Base-by-base conservation (phyloP, 2,329 filamentous ascomycete genomes). In the Lecanicillium sp. region DNA sequence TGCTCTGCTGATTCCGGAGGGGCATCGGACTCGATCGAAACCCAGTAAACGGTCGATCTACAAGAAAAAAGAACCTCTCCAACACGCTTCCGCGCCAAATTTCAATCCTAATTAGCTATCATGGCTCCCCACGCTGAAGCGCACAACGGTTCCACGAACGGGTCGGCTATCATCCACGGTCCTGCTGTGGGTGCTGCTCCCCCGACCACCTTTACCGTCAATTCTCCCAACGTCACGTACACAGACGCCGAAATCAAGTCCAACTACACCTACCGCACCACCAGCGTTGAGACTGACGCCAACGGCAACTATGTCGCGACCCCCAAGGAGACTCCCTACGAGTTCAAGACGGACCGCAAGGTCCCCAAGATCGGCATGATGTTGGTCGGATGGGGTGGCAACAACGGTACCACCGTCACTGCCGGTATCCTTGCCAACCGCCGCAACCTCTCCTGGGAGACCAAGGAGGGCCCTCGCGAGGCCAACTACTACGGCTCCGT, bases 401-500 rank as follows among this genome's bases (percentile, higher is more conserved):
- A 98, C 78, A 98, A 98, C 60, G 92, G 92, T 49, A 87, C 87
- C 49, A 98, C 92, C 42, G 87, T 98, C 46, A 96, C 92, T 43
- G 92, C 92, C 45, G 92, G 90, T 62, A 94, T 98, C 65, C 76
- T 98, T 59, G 92, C 90, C 65, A 98, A 98, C 68, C 85, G 86
- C 59, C 85, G 82, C 52, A 75, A 78, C 43, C 76, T 96, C 43
- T 70, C 73, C 45, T 98, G 92, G 92, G 86, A 95, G 48, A 96
- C 92, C 54, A 89, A 90, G 56, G 87, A 95, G 64, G 89, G 89
- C 38, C 68, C 76, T 50, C 86, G 80, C 48, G 71, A 77, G 48
- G 83, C 92, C 65, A 98, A 98, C 70, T 98, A 96, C 78, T 98
- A 95, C 62, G 92, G 92, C 55, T 98, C 92, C 41, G 79, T 96